Conservation (phyloP, 805 yeast genomes). For the Sungouiella thailandica region DNA sequence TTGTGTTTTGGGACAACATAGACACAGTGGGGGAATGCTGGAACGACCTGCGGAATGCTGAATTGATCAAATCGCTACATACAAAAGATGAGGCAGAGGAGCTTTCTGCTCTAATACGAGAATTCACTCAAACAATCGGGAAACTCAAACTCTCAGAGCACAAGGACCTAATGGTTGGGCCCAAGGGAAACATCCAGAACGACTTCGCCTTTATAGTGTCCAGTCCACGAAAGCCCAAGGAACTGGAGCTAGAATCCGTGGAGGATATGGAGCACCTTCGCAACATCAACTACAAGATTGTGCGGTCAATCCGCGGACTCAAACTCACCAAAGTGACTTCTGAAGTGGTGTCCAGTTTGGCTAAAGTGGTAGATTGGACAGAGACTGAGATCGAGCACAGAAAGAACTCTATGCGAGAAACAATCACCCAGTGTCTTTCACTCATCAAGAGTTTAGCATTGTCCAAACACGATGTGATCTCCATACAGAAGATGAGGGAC, state of each 20-base stretch:
- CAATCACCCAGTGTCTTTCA: conserved; percentile 22
- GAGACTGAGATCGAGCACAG: conserved; percentile 23
- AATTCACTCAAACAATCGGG: conserved; percentile 25
- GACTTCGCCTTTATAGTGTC: conserved; percentile 15
- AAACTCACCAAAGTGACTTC: conserved; percentile 34
- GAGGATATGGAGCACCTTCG: conserved; percentile 24
- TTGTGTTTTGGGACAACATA: conserved; percentile 22
- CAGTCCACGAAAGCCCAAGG: conserved; percentile 11
- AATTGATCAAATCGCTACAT: conserved; percentile 23
- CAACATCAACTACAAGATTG: conserved; percentile 34
- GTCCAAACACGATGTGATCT: conserved; percentile 27
- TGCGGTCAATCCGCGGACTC: conserved; percentile 30
- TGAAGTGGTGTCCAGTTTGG: conserved; percentile 21
- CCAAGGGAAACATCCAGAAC: conserved; percentile 5
- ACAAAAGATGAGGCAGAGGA: conserved; percentile 25
- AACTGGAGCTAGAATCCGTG: not conserved
- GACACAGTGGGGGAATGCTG: conserved; percentile 25
- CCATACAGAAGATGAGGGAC: conserved; percentile 27
- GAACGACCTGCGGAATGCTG: conserved; percentile 6
- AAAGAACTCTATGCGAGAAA: conserved; percentile 17
- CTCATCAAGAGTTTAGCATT: conserved; percentile 25
- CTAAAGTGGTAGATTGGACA: conserved; percentile 22
- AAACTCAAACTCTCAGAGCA: conserved; percentile 15
- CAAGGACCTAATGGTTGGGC: not conserved
- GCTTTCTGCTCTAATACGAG: conserved; percentile 24